Base-by-base conservation (phyloP, 1,284 basidiomycete genomes). In the Ganoderma lucidum region DNA sequence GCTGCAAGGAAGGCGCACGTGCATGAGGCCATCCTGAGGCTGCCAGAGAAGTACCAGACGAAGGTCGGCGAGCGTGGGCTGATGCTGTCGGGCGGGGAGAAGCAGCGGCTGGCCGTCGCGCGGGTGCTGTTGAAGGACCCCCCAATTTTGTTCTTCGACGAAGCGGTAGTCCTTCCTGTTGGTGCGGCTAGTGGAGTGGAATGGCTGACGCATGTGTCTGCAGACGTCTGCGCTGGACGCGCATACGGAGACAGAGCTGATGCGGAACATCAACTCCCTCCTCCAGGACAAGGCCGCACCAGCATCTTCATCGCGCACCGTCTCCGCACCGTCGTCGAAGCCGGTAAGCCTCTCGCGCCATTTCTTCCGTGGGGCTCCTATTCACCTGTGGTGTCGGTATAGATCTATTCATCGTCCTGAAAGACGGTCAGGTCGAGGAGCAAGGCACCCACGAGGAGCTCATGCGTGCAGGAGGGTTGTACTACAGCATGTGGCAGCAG, bases 41-140 rank as follows among this genome's bases (percentile, higher is more conserved):
- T 99, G 45, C 96, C 96, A 0, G 93, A 96, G 4, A 92, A 93
- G 63, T 99, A 97, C 80, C 78, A 82, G 55, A 99, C 97, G 9
- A 93, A 94, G 78, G 98, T 99, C 12, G 98, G 97, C 0, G 97
- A 99, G 81, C 85, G 97, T 32, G 97, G 97, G 0, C 80, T 99
- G 77, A 99, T 99, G 98, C 96, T 99, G 67, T 96, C 95, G 17
- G 97, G 97, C 0, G 97, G 98, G 0, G 97, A 99, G 85, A 99
- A 99, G 81, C 97, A 99, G 84, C 83, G 98, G 56, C 81, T 99
- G 73, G 98, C 97, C 0, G 95, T 99, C 15, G 98, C 97, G 6
- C 85, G 98, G 19, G 90, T 98, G 56, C 81, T 99, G 75, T 82
- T 99, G 62, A 99, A 99, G 83, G 93, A 99, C 79, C 96, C 97